These are phyloP conservation scores for Fusarium drepaniforme DNA, from an alignment of 2,329 filamentous ascomycete genomes.

Conservation along the genomic window DNA sequence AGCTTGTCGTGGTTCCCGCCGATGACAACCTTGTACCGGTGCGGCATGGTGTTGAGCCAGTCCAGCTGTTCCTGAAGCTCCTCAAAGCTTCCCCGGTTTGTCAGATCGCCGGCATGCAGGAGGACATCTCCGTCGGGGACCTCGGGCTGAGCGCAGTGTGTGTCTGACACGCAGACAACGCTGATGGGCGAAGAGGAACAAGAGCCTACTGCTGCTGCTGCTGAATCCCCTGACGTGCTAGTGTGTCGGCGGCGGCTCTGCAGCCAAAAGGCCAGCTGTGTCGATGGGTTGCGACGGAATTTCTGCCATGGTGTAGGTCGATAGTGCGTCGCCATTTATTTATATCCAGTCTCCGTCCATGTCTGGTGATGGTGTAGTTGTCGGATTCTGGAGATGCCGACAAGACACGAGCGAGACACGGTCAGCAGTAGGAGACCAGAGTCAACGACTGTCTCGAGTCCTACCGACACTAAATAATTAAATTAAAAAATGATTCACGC, in stretches of 20 bases:
- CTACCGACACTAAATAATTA: background rate
- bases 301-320: conserved; percentile 10
- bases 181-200: background rate
- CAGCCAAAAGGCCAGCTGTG: conserved; percentile 13
- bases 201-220: background rate
- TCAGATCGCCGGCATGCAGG: conserved; percentile 26
- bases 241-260: background rate
- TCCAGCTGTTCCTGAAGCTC: conserved; percentile 20
- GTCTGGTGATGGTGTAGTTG: background rate
- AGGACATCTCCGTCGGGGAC: conserved; percentile 24
- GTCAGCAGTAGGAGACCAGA: background rate
- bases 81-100: conserved; percentile 15
- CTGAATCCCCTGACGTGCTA: background rate
- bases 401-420: background rate
- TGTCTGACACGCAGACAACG: conserved; percentile 25
- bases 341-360: background rate
- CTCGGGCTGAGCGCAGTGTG: conserved; percentile 15
- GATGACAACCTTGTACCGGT: conserved; percentile 20
- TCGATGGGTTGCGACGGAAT: conserved; percentile 8
- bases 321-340: background rate
- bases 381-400: conserved; percentile 1
- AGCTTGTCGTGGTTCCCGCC: conserved; percentile 24
- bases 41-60: conserved; percentile 9
- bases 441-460: background rate
- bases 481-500: background rate